phyloP scores from a whole-genome alignment of 2,329 filamentous ascomycete species.

The Epichloe glyceriae region DNA sequence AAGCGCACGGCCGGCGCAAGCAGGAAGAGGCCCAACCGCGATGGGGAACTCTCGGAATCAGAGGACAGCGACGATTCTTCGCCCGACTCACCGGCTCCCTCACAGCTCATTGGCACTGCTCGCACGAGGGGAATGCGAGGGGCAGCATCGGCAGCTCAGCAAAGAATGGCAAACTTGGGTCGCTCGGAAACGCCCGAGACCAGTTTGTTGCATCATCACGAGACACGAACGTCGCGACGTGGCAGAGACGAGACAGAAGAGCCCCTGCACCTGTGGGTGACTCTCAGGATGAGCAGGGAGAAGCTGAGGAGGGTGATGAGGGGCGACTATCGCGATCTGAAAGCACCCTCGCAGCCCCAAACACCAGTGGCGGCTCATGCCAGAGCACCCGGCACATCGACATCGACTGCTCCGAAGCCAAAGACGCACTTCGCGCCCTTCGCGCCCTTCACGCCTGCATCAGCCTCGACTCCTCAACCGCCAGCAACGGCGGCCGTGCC shows the following conservation, averaged over 20 bases:
- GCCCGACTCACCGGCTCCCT: slow-evolving; percentile 71
- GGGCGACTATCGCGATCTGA: slow-evolving; percentile 33
- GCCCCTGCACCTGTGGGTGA: slow-evolving; percentile 56
- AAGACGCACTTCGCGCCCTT: slow-evolving; percentile 20
- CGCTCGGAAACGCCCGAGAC: slow-evolving; percentile 86
- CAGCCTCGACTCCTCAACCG: slow-evolving; percentile 22
- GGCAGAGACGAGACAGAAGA: slow-evolving; percentile 72
- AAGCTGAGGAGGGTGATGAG: slow-evolving; percentile 55
- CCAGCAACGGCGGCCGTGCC: slow-evolving; percentile 13
- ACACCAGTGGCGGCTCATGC: slow-evolving; percentile 19
- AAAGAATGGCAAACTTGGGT: slow-evolving; percentile 68
- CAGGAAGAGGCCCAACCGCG: slow-evolving; percentile 39
- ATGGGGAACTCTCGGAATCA: slow-evolving; percentile 72
- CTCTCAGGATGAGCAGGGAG: slow-evolving; percentile 58
- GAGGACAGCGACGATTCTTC: slow-evolving; percentile 84
- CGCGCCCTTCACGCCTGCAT: slow-evolving; percentile 12
- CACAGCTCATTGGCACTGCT: slow-evolving; percentile 63
- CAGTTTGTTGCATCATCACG: slow-evolving; percentile 48
- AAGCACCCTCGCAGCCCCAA: slow-evolving; percentile 22
- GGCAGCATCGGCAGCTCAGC: slow-evolving; percentile 74
- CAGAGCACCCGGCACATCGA: slow-evolving; percentile 19
- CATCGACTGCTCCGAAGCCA: slow-evolving; percentile 17
- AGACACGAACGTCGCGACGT: slow-evolving; percentile 55
- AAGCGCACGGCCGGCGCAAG: slow-evolving; percentile 56
- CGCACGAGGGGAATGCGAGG: slow-evolving; percentile 81